Evolutionary conservation across 176 grass and related monocot species (phyloP), one percentile per base, ranked within the genome.

Genomic region (Musa beccarii): DNA sequence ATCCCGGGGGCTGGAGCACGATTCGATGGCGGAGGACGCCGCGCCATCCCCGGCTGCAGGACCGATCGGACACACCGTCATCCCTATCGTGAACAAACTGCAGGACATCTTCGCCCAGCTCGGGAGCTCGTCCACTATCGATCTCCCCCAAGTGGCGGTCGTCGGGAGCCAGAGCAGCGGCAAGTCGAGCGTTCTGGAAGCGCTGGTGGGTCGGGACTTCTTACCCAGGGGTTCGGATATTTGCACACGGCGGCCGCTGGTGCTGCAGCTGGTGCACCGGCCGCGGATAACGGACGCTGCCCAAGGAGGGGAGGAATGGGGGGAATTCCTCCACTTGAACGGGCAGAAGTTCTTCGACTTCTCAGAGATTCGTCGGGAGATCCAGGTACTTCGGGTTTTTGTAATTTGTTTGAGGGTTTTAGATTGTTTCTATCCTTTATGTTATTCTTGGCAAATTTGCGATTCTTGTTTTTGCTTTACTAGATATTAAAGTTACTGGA

Each of bases 81-180:
- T 92, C 26, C 90, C 90, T 43, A 76, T 92, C 49, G 77, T 92
- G 52, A 92, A 92, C 67, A 84, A 81, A 66, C 80, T 92, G 17
- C 90, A 92, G 28, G 86, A 92, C 77, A 93, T 90, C 73, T 72
- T 98, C 53, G 86, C 86, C 2, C 80, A 87, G 64, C 68, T 98
- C 80, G 88, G 89, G 75, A 77, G n/a, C 77, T 54, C 69, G 9
- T 71, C 74, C 51, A 79, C 76, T 75, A 75, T 93, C 68, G 88
- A 93, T 80, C 90, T 93, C 55, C 94, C 90, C 4, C 90, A 89
- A 86, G 90, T 98, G 51, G 88, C 82, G 9, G 90, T 88, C 51
- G 86, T 98, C 54, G 94, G 94, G 49, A 83, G 88, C 71, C 94
- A 93, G 86, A 92, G 94, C 78, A 98, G 94, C 84, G 90, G 94